Evolutionary conservation across 805 yeast species (phyloP).

Genomic region (Yarrowia keelungensis): DNA sequence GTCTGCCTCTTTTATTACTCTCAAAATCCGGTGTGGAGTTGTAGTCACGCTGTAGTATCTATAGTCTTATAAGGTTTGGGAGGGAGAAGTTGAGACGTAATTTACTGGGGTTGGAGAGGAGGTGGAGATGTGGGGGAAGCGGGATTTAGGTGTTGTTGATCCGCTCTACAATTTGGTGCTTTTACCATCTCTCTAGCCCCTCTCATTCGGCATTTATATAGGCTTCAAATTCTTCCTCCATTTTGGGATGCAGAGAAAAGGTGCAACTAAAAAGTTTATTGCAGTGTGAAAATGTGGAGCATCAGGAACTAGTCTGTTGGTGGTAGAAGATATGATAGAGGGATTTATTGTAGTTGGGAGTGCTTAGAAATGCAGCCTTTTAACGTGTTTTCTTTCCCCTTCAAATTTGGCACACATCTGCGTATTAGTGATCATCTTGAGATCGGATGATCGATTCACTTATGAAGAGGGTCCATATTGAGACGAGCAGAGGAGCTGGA

Average conservation of each 20-base stretch:
- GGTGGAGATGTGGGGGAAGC: no score
- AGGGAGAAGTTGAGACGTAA: not conserved
- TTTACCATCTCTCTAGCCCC: no score
- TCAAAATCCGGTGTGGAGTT: not conserved
- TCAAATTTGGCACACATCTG: no score
- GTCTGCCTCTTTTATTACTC: not conserved
- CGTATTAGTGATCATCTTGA: no score
- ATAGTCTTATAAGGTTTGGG: not conserved
- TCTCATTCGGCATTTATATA: not conserved
- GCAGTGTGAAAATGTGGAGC: conserved; percentile 26
- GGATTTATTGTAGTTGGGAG: no score
- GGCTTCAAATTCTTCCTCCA: not conserved
- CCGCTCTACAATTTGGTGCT: no score
- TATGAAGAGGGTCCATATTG: not conserved
- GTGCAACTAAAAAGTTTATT: conserved; percentile 19
- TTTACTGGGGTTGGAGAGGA: no score
- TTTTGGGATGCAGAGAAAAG: conserved; percentile 30
- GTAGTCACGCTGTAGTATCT: conserved; percentile 28
- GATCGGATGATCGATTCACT: not conserved
- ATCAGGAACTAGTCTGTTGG: not conserved
- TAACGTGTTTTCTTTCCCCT: no score
- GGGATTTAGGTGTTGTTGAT: no score
- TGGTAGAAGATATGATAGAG: no score
- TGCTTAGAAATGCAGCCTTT: no score
- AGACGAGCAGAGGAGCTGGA: not conserved